Evolutionary conservation across 306 rosid species (phyloP), one percentile per base, ranked within the genome.

Genomic region (Casuarina equisetifolia): DNA sequence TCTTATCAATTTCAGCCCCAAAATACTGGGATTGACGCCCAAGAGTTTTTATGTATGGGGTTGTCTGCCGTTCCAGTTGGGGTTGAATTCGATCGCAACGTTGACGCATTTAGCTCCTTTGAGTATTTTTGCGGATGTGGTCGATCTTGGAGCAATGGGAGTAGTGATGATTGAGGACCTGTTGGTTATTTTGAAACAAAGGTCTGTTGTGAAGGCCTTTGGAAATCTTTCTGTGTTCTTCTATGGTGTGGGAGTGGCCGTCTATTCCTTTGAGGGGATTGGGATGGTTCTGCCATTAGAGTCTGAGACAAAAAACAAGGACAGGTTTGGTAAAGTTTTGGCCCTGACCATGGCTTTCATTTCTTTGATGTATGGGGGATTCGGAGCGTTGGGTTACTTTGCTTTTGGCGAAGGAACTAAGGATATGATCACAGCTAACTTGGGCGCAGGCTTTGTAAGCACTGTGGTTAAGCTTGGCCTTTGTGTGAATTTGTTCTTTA

Each of bases 211-310:
- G 39, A 85, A 74, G 74, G 84, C 83, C 3, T 82, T 80, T 69
- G 81, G 85, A n/a, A 78, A 80, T 4, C 68, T 87, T 38, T 84
- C 88, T 10, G 66, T 84, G 20, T 85, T 88, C 70, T 85, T 85
- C 42, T 88, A 85, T 49, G 88, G 88, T 0, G 15, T 86, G 64
- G 90, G 92, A 3, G 92, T 88, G 70, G 84, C 86, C 43, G 87
- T 84, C 19, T 88, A 88, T 49, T 76, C 90, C 8, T 88, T 88
- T 39, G 92, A 88, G 78, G 88, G 90, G 39, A 70, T 82, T 68
- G 92, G 88, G 2, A 86, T 88, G 92, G 84, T 80, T 49, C 49
- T 88, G 46, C 92, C 92, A 15, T 57, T 88, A 64, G 92, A 88
- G 55, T 82, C 92, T 13, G 92, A 88, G 81, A 70, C 76, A 36